Evolutionary conservation across 352 stramenopile genomes (phyloP).

Genomic region (Peronospora tabacina): DNA sequence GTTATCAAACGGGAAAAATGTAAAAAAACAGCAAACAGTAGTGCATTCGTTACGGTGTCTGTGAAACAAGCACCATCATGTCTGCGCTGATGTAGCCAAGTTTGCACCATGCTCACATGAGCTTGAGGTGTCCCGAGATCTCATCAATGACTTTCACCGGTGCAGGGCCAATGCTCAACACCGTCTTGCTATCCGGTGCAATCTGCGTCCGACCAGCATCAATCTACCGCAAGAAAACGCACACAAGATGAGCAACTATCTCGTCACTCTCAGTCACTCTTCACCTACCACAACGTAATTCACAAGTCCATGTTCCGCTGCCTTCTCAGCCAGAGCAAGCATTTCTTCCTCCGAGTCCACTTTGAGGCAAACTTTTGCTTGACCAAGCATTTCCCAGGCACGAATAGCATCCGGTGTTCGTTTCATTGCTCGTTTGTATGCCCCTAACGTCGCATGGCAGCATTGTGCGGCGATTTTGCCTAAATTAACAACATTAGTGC

Average conservation of each 20-base stretch:
- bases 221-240: slow-evolving; percentile 27
- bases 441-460: slow-evolving; percentile 89
- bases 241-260: neutral
- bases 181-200: slow-evolving; percentile 76
- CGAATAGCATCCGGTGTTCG: slow-evolving; percentile 57
- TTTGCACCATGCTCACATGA: slow-evolving; percentile 40
- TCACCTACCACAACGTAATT: slow-evolving; percentile 71
- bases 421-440: slow-evolving; percentile 90
- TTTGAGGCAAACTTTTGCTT: slow-evolving; percentile 83
- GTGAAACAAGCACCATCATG: neutral
- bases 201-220: slow-evolving; percentile 83
- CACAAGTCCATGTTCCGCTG: slow-evolving; percentile 51
- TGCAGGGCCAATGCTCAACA: slow-evolving; percentile 71
- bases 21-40: slow-evolving; percentile 3
- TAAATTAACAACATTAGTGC: slow-evolving; percentile 14
- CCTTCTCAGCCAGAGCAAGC: slow-evolving; percentile 56
- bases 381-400: slow-evolving; percentile 75
- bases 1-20: slow-evolving; percentile 9
- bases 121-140: slow-evolving; percentile 77
- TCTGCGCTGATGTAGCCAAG: neutral
- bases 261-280: neutral
- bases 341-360: slow-evolving; percentile 82
- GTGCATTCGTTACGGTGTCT: neutral
- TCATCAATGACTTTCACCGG: slow-evolving; percentile 59
- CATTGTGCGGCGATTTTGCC: slow-evolving; percentile 84